Evolutionary conservation across 257 asterid genomes (phyloP), one percentile per base, ranked within the genome.

Genomic region (Eucommia ulmoides): DNA sequence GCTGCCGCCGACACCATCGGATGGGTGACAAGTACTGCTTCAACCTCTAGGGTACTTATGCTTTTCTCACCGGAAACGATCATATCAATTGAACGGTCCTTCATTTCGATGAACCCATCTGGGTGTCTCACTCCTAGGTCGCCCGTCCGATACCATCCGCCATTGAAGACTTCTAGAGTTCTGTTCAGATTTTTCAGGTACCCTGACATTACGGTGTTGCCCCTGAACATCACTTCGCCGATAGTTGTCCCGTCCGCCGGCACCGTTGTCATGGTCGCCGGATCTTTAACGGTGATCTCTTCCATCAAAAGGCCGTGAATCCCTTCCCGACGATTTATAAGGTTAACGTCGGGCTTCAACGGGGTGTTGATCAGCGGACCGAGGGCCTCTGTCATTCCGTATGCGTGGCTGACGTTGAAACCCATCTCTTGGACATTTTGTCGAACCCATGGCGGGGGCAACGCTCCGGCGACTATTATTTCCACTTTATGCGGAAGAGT

Each of bases 61-160:
- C 55, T 73, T 68, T 82, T 64, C 14, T 72, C 83, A 2, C 81
- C 85, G 0, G 78, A 60, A 44, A 58, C 67, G 21, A 85, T 60
- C 0, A 74, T 59, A 20, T 85, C 95, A 20, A 66, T 65, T 0
- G 57, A 50, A 3, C 95, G 67, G 21, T 85, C 95, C 59, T 82
- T 82, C 5, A 82, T 12, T 45, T 77, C 70, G 4, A 85, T 56
- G 44, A 53, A 66, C 0, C 95, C 95, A 33, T 79, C 71, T 0
- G 54, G 45, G 41, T 71, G 76, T 41, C 52, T 82, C 45, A 85
- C 77, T 0, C 78, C 95, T 56, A 82, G 49, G 51, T 85, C 95
- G 15, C 72, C 74, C 8, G 88, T 79, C 45, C 84, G 70, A 19
- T 74, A 85, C 95, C 95, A 85, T 24, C 88, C 95, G 0, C 84